Evolutionary conservation across 2,329 filamentous ascomycete genomes (phyloP), one percentile per base, ranked within the genome.

Genomic region (Neopestalotiopsis clavispora): DNA sequence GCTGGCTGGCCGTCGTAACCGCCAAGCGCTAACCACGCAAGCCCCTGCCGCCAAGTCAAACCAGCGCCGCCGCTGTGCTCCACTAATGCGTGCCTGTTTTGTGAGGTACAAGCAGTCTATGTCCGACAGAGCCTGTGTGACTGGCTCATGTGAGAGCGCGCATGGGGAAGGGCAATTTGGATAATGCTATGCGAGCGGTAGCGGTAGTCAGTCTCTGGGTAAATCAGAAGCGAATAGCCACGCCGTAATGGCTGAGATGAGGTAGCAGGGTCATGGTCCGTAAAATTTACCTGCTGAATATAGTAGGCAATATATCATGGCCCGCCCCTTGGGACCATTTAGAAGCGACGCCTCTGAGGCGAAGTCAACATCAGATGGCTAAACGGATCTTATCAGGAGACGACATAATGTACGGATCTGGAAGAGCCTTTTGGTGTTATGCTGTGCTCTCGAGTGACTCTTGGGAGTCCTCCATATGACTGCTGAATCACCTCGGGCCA

Each of bases 31-130:
- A 67, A 69, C 65, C 69, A 69, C 68, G 70, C 69, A 63, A 69
- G 66, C 64, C 68, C 60, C 69, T 68, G 69, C 67, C 72, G 74
- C 74, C 74, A 75, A 75, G 74, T 75, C 73, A 75, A 75, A 69
- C 68, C 17, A 45, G 61, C 60, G n/a, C 49, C 73, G 68, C 70
- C 71, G 71, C 68, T 67, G 69, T 69, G 73, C 72, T 74, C 72
- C 70, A 69, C 71, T 49, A 65, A 30, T 67, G 23, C 70, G 23
- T 42, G 38, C 65, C 23, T 57, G 20, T 57, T 23, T 66, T 57
- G 30, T 14, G 63, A 13, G 17, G 40, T 66, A 57, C 63, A 57
- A 57, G 42, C 63, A 38, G 28, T 66, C 56, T 23, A 34, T 57
- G 38, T 49, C 63, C 45, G 49, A 66, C 63, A 34, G 13, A 13